Evolutionary conservation across 2,329 filamentous ascomycete species (phyloP).

Genomic region (Leptographium procerum): DNA sequence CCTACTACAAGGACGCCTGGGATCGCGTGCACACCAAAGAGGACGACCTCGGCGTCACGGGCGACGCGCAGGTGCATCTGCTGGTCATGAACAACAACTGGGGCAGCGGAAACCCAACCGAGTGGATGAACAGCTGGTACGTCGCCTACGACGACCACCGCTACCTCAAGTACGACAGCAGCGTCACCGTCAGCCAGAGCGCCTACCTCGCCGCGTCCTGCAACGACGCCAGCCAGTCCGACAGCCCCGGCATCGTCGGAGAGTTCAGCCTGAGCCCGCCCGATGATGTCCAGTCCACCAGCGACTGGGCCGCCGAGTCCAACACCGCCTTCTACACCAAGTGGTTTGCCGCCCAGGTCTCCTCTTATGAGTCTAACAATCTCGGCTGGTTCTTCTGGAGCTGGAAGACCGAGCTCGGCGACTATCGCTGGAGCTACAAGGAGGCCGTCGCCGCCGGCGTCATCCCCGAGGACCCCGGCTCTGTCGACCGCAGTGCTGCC

Average conservation of each 20-base stretch:
- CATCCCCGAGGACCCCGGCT: conserved; percentile 5
- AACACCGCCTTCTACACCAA: conserved; percentile 39
- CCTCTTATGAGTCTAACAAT: conserved; percentile 30
- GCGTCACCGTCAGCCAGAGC: conserved; percentile 26
- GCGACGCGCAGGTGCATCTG: conserved; percentile 38
- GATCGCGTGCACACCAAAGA: conserved; percentile 39
- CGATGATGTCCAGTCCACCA: conserved; percentile 31
- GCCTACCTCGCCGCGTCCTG: conserved; percentile 42
- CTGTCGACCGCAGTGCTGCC: not conserved
- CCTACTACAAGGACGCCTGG: conserved; percentile 35
- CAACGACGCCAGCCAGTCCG: conserved; percentile 28
- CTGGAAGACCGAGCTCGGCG: conserved; percentile 35
- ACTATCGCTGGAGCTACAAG: conserved; percentile 26
- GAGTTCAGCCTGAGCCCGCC: conserved; percentile 47
- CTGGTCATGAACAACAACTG: conserved; percentile 38
- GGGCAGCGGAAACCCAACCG: conserved; percentile 42
- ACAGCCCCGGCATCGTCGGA: conserved; percentile 39
- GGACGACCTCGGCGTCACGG: conserved; percentile 26
- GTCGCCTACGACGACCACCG: conserved; percentile 47
- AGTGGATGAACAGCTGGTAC: conserved; percentile 29
- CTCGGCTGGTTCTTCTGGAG: conserved; percentile 42
- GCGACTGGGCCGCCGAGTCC: conserved; percentile 28
- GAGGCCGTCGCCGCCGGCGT: conserved; percentile 10
- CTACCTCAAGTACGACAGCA: conserved; percentile 41
- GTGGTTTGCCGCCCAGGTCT: conserved; percentile 30